Conservation (phyloP, 371 early-diverging fungal genomes). For the Mucor sp. region DNA sequence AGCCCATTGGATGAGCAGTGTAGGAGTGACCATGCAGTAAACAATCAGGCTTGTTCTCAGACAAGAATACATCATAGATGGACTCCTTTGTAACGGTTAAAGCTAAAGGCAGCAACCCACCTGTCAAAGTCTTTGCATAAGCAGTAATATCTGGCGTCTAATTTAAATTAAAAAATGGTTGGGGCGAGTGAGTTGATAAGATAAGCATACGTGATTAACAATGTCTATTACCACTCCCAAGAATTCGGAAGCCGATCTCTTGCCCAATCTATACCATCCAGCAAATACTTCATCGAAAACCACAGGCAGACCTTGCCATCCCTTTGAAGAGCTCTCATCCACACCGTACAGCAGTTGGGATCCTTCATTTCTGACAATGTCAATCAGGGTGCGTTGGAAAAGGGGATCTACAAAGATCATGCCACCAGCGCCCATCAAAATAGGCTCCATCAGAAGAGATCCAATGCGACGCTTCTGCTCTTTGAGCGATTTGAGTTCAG, state of each 20-base stretch:
- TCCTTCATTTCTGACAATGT: slow-evolving; percentile 58
- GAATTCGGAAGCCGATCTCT: slow-evolving; percentile 63
- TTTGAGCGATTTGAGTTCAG: slow-evolving; percentile 41
- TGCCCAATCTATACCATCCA: slow-evolving; percentile 79
- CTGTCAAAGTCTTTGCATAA: slow-evolving; percentile 82
- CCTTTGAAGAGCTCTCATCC: slow-evolving; percentile 12
- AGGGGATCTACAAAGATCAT: slow-evolving; percentile 86
- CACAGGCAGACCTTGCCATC: slow-evolving; percentile 70
- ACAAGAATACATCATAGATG: slow-evolving; percentile 69
- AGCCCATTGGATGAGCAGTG: slow-evolving; percentile 87
- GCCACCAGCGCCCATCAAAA: slow-evolving; percentile 83
- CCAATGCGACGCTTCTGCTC: slow-evolving; percentile 66
- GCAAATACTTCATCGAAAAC: slow-evolving; percentile 87
- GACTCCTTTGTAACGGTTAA: slow-evolving; percentile 70
- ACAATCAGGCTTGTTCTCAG: slow-evolving; percentile 70
- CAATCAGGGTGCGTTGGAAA: slow-evolving; percentile 72
- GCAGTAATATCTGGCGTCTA: slow-evolving; percentile 78
- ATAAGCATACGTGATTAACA: slow-evolving; percentile 4
- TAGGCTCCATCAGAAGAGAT: slow-evolving; percentile 78
- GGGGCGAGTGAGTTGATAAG: slow-evolving; percentile 8
- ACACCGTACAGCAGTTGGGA: slow-evolving; percentile 33
- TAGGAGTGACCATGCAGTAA: slow-evolving; percentile 84
- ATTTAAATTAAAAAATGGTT: slow-evolving; percentile 12
- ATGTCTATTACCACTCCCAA: slow-evolving; percentile 61
- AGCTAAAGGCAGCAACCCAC: slow-evolving; percentile 74